Evolutionary conservation across 2,329 filamentous ascomycete genomes (phyloP), one percentile per base, ranked within the genome.

Genomic region (Helotiales sp.): DNA sequence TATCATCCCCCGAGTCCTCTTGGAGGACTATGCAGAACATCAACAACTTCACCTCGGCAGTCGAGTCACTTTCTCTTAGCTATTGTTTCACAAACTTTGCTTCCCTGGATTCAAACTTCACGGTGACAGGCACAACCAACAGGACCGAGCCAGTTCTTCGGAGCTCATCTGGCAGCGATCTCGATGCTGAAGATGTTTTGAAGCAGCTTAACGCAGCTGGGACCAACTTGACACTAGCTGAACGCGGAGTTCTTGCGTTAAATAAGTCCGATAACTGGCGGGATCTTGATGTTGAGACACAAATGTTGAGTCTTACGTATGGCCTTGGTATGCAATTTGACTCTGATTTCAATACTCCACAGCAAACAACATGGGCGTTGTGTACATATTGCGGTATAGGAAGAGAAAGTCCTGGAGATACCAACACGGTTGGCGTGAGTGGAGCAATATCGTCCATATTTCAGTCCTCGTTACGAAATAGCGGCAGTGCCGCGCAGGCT

Each of bases 81-180:
- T 55, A 55, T 19, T 55, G 52, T 15, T 55, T 55, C 44, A 49
- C 52, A 13, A 36, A 49, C 15, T 55, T 55, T 22, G 44, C n/a
- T 7, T 17, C 52, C 5, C 3, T 55, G 2, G 52, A 55, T 22
- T 29, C 44, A 34, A 55, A 55, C 22, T 22, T 55, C 24, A 40
- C 44, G 6, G 31, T 55, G 1, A 34, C 13, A 7, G 49, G 52
- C 33, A 6, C 44, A 19, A 22, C 19, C 1, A 55, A 50, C 17
- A 40, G 52, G 44, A 55, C 44, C 9, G 52, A 55, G n/a, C 52
- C 52, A 1, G 42, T 42, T 15, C 25, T 55, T 22, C 30, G 25
- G 15, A 17, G 34, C 10, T 13, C 12, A 8, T 36, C 34, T 13
- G 33, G 17, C 27, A 25, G 27, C 25, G 31, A 3, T 7, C 33